These are phyloP conservation scores for Penicillium capsulatum DNA, from an alignment of 2,329 filamentous ascomycete species.

Conservation along the genomic window DNA sequence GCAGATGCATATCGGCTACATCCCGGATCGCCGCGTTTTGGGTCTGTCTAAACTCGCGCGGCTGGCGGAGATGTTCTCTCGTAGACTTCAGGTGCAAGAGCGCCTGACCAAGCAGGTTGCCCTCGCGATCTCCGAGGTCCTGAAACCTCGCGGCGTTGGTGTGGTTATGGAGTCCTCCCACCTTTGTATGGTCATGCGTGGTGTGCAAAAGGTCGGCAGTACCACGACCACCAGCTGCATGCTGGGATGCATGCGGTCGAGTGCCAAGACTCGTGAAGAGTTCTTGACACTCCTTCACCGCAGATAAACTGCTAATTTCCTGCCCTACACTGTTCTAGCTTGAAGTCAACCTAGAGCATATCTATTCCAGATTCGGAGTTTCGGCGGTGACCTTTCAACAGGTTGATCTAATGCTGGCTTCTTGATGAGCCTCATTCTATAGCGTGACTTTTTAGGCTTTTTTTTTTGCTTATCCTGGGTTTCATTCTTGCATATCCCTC, in stretches of 20 bases:
- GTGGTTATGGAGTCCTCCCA: constrained; percentile 98
- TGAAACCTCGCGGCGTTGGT: constrained; percentile 89
- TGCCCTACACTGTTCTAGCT: constrained; percentile 16
- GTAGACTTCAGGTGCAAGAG: constrained; percentile 92
- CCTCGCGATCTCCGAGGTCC: constrained; percentile 83
- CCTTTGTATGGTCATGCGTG: constrained; percentile 98
- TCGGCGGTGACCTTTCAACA: constrained; percentile 41
- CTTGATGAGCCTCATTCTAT: constrained; percentile 15
- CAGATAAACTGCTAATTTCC: constrained; percentile 29
- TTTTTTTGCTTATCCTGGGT: constrained; percentile 9
- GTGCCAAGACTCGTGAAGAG: constrained; percentile 91
- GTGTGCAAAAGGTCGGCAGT: constrained; percentile 86
- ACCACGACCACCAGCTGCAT: constrained; percentile 95
- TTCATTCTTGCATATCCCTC: constrained; percentile 15
- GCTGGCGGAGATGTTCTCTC: constrained; percentile 94
- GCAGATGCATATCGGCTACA: constrained; percentile 98
- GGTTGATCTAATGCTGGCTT: constrained; percentile 29
- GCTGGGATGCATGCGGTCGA: constrained; percentile 89
- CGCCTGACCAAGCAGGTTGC: constrained; percentile 94
- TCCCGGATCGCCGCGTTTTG: constrained; percentile 84
- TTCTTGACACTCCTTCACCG: constrained; percentile 77
- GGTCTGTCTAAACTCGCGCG: constrained; percentile 93
- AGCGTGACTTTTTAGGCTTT: constrained; percentile 21
- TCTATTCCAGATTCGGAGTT: constrained; percentile 34
- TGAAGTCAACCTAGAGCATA: constrained; percentile 23